Evolutionary conservation across 108 stramenopile genomes (phyloP).

Genomic region (Cyclotella choctawhatcheeana): DNA sequence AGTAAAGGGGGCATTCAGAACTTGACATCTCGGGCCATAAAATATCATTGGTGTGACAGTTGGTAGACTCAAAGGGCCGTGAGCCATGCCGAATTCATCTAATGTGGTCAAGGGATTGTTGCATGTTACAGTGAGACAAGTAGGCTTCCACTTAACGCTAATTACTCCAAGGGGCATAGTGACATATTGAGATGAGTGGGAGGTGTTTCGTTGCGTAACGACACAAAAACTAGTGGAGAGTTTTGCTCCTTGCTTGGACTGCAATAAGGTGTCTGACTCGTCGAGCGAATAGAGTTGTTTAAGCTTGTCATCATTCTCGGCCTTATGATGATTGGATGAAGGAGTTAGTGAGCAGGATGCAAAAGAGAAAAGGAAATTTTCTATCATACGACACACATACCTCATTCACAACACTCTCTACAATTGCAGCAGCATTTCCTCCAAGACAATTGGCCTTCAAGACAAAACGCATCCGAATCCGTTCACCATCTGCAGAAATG

Average conservation of each 20-base stretch:
- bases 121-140: conserved; percentile 47
- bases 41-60: conserved; percentile 52
- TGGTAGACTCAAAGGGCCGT: conserved; percentile 70
- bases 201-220: conserved; percentile 27
- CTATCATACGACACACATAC: conserved; percentile 25
- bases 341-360: not conserved
- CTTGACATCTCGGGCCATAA: conserved; percentile 67
- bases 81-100: conserved; percentile 48
- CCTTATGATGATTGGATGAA: not conserved
- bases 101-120: not conserved
- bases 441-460: conserved; percentile 51
- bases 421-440: conserved; percentile 43
- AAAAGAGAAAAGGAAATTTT: not conserved
- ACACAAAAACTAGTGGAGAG: conserved; percentile 63
- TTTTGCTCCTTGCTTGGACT: conserved; percentile 47
- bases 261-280: conserved; percentile 16
- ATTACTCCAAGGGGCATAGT: conserved; percentile 61
- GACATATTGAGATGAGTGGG: conserved; percentile 31
- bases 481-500: conserved; percentile 63
- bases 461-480: conserved; percentile 50
- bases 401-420: conserved; percentile 60
- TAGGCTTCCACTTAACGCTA: conserved; percentile 70
- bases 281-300: conserved; percentile 29
- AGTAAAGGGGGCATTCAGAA: conserved; percentile 74
- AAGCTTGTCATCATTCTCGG: conserved; percentile 19